Evolutionary conservation across 495 filamentous ascomycete species (phyloP), one percentile per base, ranked within the genome.

Genomic region (Aspergillus mulundensis): DNA sequence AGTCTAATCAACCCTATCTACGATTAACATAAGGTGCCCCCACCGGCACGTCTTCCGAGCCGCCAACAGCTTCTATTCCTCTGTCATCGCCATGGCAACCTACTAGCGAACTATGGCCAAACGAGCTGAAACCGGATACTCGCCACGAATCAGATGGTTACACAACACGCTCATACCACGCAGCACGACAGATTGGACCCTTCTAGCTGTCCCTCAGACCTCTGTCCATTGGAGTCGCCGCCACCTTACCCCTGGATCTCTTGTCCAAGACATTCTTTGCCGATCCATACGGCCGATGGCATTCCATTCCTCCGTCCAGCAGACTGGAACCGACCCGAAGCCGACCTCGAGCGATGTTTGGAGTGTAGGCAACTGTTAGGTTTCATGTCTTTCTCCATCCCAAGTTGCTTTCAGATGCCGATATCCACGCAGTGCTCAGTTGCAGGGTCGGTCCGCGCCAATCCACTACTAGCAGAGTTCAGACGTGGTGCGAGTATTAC

Each of bases 111-210:
- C 38, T 40, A n/a, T 46, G 23, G 14, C 12, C 3, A 46, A 15
- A 14, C 23, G 21, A 46, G 23, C 21, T 46, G 38, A 18, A 46
- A 25, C 20, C 39, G 24, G 30, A 34, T 25, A 42, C 42, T 46
- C 15, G n/a, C 30, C 52, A 20, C 30, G 24, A 34, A 45, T 46
- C 25, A 23, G 18, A 48, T 38, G 10, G 56, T 62, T 54, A 54
- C 50, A 62, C 60, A 42, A 34, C 21, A 39, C 54, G 3, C 16
- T 41, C 41, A 46, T 54, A 30, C 51, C n/a, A 58, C 30, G 56
- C 52, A 46, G 48, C 56, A 59, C 56, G 24, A 45, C 60, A 56
- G 56, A 48, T 53, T 47, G 41, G 55, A 52, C 51, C 50, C 47
- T 50, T 42, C 53, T 54, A 34, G 42, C 53, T 44, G 28, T 12